phyloP scores from a whole-genome alignment of 768 basidiomycete species.

The Suillus discolor region DNA sequence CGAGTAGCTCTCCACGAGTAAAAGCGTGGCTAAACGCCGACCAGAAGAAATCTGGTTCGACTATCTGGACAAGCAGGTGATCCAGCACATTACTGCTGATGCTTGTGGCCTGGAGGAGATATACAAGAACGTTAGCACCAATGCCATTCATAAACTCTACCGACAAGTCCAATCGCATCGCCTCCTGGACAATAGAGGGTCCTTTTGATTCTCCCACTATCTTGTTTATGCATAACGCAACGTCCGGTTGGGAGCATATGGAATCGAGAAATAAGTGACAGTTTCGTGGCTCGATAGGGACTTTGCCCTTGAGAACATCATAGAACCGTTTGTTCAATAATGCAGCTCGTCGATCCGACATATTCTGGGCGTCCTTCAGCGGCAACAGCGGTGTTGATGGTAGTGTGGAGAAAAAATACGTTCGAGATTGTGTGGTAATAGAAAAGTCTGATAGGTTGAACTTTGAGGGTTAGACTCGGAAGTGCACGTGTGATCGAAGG shows the following conservation, averaged over 20 bases:
- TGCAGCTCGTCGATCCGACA: neutral
- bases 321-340: slow-evolving; percentile 32
- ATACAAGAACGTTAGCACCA: slow-evolving; percentile 36
- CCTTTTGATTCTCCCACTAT: slow-evolving; percentile 37
- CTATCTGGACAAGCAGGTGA: slow-evolving; percentile 37
- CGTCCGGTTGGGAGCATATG: slow-evolving; percentile 39
- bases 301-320: slow-evolving; percentile 26
- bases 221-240: slow-evolving; percentile 34
- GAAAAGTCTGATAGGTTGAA: neutral
- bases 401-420: neutral
- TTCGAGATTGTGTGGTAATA: neutral
- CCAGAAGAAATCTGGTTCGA: slow-evolving; percentile 53
- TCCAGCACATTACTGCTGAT: slow-evolving; percentile 43
- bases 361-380: neutral
- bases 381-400: neutral
- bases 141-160: slow-evolving; percentile 40
- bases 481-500: neutral
- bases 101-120: slow-evolving; percentile 36
- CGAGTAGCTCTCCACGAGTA: slow-evolving; percentile 26
- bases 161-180: slow-evolving; percentile 39
- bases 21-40: slow-evolving; percentile 31
- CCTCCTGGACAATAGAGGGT: slow-evolving; percentile 34
- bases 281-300: slow-evolving; percentile 22
- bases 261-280: slow-evolving; percentile 42
- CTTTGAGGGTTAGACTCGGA: neutral